phyloP scores from a whole-genome alignment of 306 rosid genomes.

The Prosopis cineraria region DNA sequence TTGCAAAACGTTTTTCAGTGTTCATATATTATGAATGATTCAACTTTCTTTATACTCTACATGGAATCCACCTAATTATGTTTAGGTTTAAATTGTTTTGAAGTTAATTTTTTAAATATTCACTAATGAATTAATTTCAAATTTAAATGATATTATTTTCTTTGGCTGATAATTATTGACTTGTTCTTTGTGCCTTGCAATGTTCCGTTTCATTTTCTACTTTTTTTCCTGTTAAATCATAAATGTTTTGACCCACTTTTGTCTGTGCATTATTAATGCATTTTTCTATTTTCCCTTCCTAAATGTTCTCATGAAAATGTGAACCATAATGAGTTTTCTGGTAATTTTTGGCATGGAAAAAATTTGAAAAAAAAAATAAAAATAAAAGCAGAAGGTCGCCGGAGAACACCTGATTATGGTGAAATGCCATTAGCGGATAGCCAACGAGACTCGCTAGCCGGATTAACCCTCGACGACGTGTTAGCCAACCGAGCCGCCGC shows the following conservation, averaged over 20 bases:
- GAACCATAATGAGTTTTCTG: neutral
- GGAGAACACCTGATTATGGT: slow-evolving; percentile 61
- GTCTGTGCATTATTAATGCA: neutral
- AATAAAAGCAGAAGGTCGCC: slow-evolving; percentile 52
- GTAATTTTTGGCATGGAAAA: neutral
- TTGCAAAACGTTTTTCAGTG: too few species aligned
- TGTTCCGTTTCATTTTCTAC: neutral
- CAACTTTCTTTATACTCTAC: too few species aligned
- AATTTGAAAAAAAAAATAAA: neutral
- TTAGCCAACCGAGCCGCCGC: slow-evolving; percentile 36
- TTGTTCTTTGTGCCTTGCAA: neutral
- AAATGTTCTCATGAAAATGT: neutral
- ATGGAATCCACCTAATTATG: too few species aligned
- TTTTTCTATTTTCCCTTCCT: neutral
- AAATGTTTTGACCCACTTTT: slow-evolving; percentile 11
- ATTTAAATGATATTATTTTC: neutral
- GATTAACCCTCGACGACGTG: slow-evolving; percentile 71
- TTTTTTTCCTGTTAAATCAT: neutral
- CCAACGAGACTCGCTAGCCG: slow-evolving; percentile 50
- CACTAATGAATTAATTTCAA: neutral
- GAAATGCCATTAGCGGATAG: slow-evolving; percentile 72
- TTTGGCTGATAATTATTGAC: neutral
- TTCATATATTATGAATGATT: too few species aligned
- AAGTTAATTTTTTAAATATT: neutral
- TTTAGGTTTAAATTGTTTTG: too few species aligned